A percentile compares a stretch with the other conserved stretches of the same genome.
These are phyloP conservation scores for Aspergillus transmontanensis DNA, from an alignment of 2,329 filamentous ascomycete genomes.

Conservation along the genomic window DNA sequence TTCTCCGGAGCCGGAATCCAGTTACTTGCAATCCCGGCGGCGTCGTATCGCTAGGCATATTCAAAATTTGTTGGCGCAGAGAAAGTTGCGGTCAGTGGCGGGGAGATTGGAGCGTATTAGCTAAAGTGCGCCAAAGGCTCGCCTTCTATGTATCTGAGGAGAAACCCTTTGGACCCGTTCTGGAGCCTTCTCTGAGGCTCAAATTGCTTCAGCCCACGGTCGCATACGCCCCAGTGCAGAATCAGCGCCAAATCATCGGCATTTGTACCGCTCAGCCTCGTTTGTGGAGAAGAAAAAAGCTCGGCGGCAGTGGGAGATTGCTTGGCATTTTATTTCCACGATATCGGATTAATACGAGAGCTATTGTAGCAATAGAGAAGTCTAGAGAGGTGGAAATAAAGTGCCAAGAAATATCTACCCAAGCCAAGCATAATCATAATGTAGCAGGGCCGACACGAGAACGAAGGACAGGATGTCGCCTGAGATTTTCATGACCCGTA, in stretches of 20 bases:
- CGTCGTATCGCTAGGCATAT: slow-evolving; percentile 10
- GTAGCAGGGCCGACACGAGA: too few species aligned
- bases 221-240: not conserved
- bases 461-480: too few species aligned
- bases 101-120: slow-evolving; percentile 12
- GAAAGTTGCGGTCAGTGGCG: not conserved
- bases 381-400: too few species aligned
- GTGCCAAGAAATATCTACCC: too few species aligned
- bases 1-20: slow-evolving; percentile 21
- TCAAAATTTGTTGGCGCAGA: not conserved
- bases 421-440: too few species aligned
- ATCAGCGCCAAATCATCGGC: not conserved
- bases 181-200: not conserved
- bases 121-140: not conserved
- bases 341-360: too few species aligned
- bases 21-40: slow-evolving; percentile 1
- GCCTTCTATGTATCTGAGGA: not conserved
- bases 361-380: too few species aligned
- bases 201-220: not conserved
- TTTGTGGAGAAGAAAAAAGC: not conserved
- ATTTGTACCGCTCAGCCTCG: not conserved
- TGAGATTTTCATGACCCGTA: too few species aligned
- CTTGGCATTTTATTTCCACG: too few species aligned
- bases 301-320: too few species aligned
- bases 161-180: not conserved